Evolutionary conservation across 441 rosid species (phyloP).

Genomic region (Monsonia emarginata): DNA sequence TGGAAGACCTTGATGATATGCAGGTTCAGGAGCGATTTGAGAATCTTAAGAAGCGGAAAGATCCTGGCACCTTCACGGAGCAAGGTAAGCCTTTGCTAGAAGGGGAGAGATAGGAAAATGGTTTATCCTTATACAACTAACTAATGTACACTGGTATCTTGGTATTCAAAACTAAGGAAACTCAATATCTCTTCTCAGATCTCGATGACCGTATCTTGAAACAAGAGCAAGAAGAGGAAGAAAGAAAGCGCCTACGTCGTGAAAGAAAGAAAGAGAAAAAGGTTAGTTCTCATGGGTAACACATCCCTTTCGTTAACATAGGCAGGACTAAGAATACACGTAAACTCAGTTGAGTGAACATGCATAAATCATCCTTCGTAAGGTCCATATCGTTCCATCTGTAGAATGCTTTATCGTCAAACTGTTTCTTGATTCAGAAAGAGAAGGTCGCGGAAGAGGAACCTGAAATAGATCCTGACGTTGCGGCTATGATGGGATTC

Average conservation of each 20-base stretch:
- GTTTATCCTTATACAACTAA: not conserved
- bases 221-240: conserved; percentile 90
- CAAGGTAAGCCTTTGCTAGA: conserved; percentile 44
- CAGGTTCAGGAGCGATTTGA: conserved; percentile 92
- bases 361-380: not conserved
- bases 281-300: conserved; percentile 27
- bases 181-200: conserved; percentile 29
- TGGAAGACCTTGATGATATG: conserved; percentile 3
- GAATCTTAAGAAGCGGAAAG: conserved; percentile 65
- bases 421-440: conserved; percentile 36
- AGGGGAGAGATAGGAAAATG: not conserved
- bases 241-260: conserved; percentile 53
- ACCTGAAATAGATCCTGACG: conserved; percentile 68
- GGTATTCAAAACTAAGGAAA: not conserved
- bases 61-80: conserved; percentile 82
- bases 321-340: too few relatives aligned
- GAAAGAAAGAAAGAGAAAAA: conserved; percentile 93
- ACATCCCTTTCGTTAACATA: not conserved
- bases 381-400: too few relatives aligned
- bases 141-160: not conserved
- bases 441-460: conserved; percentile 77
- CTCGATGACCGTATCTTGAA: conserved; percentile 75
- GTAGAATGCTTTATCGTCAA: not conserved
- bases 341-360: too few relatives aligned
- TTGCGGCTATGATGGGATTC: conserved; percentile 96